Base-by-base conservation (phyloP, 768 basidiomycete species). In the Russula lepida region DNA sequence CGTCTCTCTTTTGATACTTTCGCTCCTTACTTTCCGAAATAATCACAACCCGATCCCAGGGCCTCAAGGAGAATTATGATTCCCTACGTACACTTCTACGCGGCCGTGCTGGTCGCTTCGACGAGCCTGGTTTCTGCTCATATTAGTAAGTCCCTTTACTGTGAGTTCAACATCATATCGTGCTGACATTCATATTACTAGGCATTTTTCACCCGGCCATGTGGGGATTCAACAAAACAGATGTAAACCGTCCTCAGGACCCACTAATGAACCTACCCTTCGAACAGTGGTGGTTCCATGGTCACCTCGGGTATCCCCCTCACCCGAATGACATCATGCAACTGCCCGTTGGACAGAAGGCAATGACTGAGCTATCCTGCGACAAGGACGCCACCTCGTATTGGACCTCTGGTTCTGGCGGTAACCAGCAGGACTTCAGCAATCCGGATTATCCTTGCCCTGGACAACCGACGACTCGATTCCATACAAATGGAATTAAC, bases 221-320 rank as follows among this genome's bases (percentile, higher is more conserved):
- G 73, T 77, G 60, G 54, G 76, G 76, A 3, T 77, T 74, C 69
- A 76, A 77, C 59, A 71, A 73, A 9, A 73, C 72, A 13, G 33
- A 65, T 12, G 69, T 68, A 8, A 72, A 73, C 64, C 71, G 77
- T 15, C 75, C 76, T n/a, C 71, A 73, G 28, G 68, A 69, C 11
- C 77, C 77, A 6, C 64, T 78, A 4, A 64, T 66, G 39, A 49
- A 70, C 57, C 57, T 66, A 30, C 33, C 69, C 5, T 76, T 76
- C 61, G 3, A 33, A 8, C 2, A 47, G 1, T 76, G 75, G 76
- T 78, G 75, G 75, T 73, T 75, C 60, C 76, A 74, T 59, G 66
- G 66, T 25, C 69, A 74, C 54, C 59, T 75, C 9, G 59, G 50
- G 30, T 61, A 69, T 43, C 75, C 75, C 3, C 74, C 75, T 2